Evolutionary conservation across 2,329 filamentous ascomycete genomes (phyloP), one percentile per base, ranked within the genome.

Genomic region (Aquanectria penicillioides): DNA sequence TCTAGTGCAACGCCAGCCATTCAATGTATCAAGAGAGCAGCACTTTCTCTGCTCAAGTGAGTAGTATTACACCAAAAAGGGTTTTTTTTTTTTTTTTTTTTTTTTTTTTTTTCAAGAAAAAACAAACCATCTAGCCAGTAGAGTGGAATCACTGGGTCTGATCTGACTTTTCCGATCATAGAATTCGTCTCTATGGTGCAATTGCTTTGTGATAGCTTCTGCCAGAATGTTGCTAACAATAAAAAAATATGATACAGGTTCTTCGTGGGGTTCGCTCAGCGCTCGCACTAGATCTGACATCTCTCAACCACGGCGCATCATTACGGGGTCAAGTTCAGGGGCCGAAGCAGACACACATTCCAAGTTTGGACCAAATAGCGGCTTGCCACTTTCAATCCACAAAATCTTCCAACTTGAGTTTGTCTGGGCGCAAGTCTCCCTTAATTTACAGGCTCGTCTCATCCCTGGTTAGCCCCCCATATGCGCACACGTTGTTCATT

Each of bases 391-490:
- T 83, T 47, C 78, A 78, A 25, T 76, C 78, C 9, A 84, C 82
- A 0, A 80, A 81, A 50, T 75, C 78, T 0, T 71, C 79, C 0
- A 76, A 79, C 2, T 69, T 89, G 12, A 77, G 81, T 12, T 71
- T 88, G 49, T 78, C 78, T 13, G 85, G 86, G 2, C 81, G 83
- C 10, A 74, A 81, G 57, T 75, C 86, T 11, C 81, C 84, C 0
- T 75, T 89, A 8, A 67, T 89, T 29, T 87, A 89, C 74, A 76
- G 80, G 50, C 72, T 89, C 4, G 71, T 86, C 20, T 82, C 82
- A 4, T 77, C 76, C 2, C 76, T 88, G 31, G 73, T 87, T n/a
- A 73, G 78, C 0, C 62, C 78, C 5, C 82, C 83, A 9, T 73
- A 81, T 47, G 63, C 67, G 26, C 82, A 84, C 66, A 74, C 83